phyloP scores from a whole-genome alignment of 768 basidiomycete genomes.

The Naganishia vishniacii region DNA sequence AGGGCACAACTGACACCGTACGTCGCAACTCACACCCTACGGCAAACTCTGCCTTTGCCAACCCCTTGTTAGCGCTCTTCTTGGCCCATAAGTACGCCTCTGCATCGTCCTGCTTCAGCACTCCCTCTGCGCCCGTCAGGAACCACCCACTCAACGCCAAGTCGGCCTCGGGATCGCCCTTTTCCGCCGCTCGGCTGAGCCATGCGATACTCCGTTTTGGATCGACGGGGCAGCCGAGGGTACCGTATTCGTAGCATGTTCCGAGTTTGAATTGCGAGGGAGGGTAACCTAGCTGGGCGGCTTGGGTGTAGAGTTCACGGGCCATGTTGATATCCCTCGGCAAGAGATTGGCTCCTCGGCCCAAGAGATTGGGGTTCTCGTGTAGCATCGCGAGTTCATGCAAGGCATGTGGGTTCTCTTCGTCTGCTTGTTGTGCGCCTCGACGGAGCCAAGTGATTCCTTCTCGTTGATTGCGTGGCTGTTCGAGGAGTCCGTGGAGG shows the following conservation, averaged over 20 bases:
- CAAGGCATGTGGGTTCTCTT: constrained; percentile 93
- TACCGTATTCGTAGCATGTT: constrained; percentile 88
- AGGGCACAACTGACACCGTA: neutral
- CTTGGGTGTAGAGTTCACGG: constrained; percentile 77
- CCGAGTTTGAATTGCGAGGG: constrained; percentile 94
- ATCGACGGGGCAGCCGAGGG: constrained; percentile 81
- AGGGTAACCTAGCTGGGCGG: constrained; percentile 86
- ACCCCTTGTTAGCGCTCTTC: constrained; percentile 88
- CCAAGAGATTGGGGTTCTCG: constrained; percentile 49
- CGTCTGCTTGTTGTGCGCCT: constrained; percentile 94
- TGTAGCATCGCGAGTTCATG: constrained; percentile 73
- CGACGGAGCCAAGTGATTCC: constrained; percentile 90
- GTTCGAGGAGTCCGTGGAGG: constrained; percentile 73
- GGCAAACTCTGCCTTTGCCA: constrained; percentile 96
- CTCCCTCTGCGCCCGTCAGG: constrained; percentile 73
- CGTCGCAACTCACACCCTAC: constrained; percentile 58
- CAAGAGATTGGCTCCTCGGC: constrained; percentile 54
- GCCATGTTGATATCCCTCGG: constrained; percentile 76
- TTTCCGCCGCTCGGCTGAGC: constrained; percentile 98
- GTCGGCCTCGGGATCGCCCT: constrained; percentile 90
- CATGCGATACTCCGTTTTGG: constrained; percentile 91
- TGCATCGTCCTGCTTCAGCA: constrained; percentile 93
- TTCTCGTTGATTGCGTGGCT: constrained; percentile 79
- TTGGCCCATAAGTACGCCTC: constrained; percentile 99
- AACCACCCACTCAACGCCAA: constrained; percentile 97